phyloP scores from a whole-genome alignment of 805 yeast genomes.

The Candida endomychidarum region DNA sequence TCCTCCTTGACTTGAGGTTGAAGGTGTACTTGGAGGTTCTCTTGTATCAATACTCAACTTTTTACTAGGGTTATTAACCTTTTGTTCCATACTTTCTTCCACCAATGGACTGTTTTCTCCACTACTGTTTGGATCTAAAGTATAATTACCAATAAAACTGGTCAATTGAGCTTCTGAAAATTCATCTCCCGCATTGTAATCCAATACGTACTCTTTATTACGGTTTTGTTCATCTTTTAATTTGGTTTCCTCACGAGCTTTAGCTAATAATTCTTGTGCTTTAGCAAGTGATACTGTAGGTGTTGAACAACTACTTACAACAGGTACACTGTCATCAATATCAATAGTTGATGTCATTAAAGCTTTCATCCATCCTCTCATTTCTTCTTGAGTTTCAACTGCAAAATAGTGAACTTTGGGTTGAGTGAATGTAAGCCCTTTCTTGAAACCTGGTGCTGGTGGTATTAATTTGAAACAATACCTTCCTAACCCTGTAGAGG shows the following conservation, averaged over 20 bases:
- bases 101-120: slow-evolving; percentile 35
- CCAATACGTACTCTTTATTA: slow-evolving; percentile 32
- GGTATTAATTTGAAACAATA: slow-evolving; percentile 91
- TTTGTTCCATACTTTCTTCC: slow-evolving; percentile 27
- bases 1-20: slow-evolving; percentile 31
- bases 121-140: slow-evolving; percentile 25
- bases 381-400: slow-evolving; percentile 84
- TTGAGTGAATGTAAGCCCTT: slow-evolving; percentile 93
- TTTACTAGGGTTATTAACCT: neutral
- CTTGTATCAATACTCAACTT: slow-evolving; percentile 33
- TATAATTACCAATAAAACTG: slow-evolving; percentile 16
- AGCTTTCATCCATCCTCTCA: slow-evolving; percentile 95
- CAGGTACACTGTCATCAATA: slow-evolving; percentile 89
- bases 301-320: slow-evolving; percentile 86
- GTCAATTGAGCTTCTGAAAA: slow-evolving; percentile 16
- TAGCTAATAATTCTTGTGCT: slow-evolving; percentile 83
- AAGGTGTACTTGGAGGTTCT: slow-evolving; percentile 38
- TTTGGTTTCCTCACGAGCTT: slow-evolving; percentile 74
- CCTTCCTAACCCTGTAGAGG: slow-evolving; percentile 91
- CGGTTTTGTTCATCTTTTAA: slow-evolving; percentile 50
- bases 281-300: slow-evolving; percentile 89
- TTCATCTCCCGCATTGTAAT: slow-evolving; percentile 13
- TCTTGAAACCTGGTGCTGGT: slow-evolving; percentile 95
- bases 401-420: slow-evolving; percentile 96
- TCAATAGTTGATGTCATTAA: slow-evolving; percentile 95